These are phyloP conservation scores for Anthostomella pinea DNA, from an alignment of 2,329 filamentous ascomycete genomes.

Conservation along the genomic window DNA sequence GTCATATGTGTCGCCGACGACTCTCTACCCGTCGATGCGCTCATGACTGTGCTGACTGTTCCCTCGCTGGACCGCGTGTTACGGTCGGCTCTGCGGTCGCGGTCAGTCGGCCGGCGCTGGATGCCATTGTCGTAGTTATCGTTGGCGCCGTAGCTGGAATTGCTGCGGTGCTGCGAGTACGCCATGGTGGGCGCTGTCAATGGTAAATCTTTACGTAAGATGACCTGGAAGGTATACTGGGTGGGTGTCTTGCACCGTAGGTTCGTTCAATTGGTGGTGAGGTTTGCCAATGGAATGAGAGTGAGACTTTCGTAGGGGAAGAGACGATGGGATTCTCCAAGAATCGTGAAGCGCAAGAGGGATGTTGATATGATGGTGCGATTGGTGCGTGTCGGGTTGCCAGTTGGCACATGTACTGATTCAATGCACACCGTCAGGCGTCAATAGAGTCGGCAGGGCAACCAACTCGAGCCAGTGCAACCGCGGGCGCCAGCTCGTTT, in stretches of 20 bases:
- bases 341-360: neutral
- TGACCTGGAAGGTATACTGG: constrained; percentile 11
- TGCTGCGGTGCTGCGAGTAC: constrained; percentile 52
- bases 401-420: constrained; percentile 14
- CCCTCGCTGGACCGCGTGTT: constrained; percentile 76
- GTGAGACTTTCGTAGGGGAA: constrained; percentile 22
- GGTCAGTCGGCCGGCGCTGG: constrained; percentile 36
- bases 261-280: neutral
- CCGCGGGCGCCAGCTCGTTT: constrained; percentile 8
- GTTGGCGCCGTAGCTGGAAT: constrained; percentile 46
- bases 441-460: constrained; percentile 33
- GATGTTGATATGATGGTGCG: neutral
- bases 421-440: constrained; percentile 28
- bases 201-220: no score
- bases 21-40: constrained; percentile 70
- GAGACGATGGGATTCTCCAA: neutral
- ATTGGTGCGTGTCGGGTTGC: constrained; percentile 12
- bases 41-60: constrained; percentile 82
- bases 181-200: constrained; percentile 43
- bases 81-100: constrained; percentile 47
- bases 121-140: constrained; percentile 41
- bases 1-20: constrained; percentile 82
- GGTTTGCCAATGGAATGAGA: constrained; percentile 24
- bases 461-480: constrained; percentile 8
- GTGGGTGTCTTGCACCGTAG: no score